Evolutionary conservation across 129 eudicot species (phyloP), one percentile per base, ranked within the genome.

Genomic region (Chrysanthemum lavandulifolium): DNA sequence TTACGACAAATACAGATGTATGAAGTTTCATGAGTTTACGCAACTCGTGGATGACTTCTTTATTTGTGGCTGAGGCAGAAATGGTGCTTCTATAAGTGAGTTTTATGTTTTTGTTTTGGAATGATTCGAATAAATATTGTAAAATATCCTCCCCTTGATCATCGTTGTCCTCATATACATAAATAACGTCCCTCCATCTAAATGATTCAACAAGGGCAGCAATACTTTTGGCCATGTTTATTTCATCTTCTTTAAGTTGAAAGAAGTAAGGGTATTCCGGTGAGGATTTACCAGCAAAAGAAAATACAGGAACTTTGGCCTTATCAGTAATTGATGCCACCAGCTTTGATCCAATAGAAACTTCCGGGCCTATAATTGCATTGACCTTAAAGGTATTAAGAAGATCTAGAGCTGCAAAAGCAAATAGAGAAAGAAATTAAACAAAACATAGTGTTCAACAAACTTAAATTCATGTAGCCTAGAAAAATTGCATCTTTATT

Each of bases 1-100:
- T 84, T 18, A 86, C 67, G 13, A 80, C 31, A 29, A 36, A 36
- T 3, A 85, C 80, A 18, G 76, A 62, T 1, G 86, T 76, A 18
- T 67, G 82, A 82, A 76, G 60, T 0, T 51, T 58, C 71, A 54
- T 77, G 18, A 84, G 51, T 72, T 76, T 77, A 57, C 68, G 56
- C 5, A 84, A 71, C 82, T 80, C 80, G 10, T 72, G 75, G 19
- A 12, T 43, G 10, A 84, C 73, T 50, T 84, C 85, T 73, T 73
- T 82, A 51, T 84, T 71, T 15, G 71, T 76, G 10, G 80, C 79
- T 1, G 57, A 14, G 36, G 80, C 16, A 14, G 85, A 36, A 45
- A 84, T 55, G 55, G 52, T 78, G 5, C 80, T 73, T 14, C 75
- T 76, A 52, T 79, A 80, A 36, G 77, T 43, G 68, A 65, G 36